Base-by-base conservation (phyloP, 2,329 filamentous ascomycete species). In the Decorospora gaudefroyi region DNA sequence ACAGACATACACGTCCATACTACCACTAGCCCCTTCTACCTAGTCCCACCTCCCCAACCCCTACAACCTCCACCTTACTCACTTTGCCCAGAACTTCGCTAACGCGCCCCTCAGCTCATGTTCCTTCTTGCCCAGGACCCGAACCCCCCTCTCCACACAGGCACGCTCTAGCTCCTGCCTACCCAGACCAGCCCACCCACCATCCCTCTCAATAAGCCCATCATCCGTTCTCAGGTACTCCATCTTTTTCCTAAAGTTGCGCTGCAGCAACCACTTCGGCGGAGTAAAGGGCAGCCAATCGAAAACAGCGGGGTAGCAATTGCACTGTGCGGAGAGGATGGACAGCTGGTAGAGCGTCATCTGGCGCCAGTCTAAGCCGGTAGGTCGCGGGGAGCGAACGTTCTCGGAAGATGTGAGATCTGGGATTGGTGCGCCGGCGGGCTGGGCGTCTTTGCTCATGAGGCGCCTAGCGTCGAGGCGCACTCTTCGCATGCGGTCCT, bases 161-260 rank as follows among this genome's bases (percentile, higher is more conserved):
- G 88, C 88, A 46, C 89, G 78, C 48, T 74, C 72, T 13, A 90
- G 72, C 74, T 95, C 89, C 26, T 81, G 79, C 6, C 71, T 71
- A 52, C 78, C 78, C 57, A 95, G 72, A 15, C 71, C 78, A 3
- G 64, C 53, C 4, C 80, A 77, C 0, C 85, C 87, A 1, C 87
- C 87, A 32, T 81, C 79, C 25, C 76, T 72, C 12, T 77, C 61
- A 33, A 96, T 78, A 66, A 92, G 73, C 51, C 62, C 70, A 70
- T 95, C 89, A 71, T 96, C 91, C 25, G 77, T 71, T 31, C 78
- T 77, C 50, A 96, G 66, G 62, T 87, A 88, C 27, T 76, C 71
- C 55, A 89, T 72, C 51, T 79, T 76, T 56, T 73, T 71, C 36
- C 60, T 57, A 28, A 90, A 72, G 51, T 77, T 76, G 38, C 74